Evolutionary conservation across 2,329 filamentous ascomycete species (phyloP), one percentile per base, ranked within the genome.

Genomic region (Colletotrichum tanaceti): DNA sequence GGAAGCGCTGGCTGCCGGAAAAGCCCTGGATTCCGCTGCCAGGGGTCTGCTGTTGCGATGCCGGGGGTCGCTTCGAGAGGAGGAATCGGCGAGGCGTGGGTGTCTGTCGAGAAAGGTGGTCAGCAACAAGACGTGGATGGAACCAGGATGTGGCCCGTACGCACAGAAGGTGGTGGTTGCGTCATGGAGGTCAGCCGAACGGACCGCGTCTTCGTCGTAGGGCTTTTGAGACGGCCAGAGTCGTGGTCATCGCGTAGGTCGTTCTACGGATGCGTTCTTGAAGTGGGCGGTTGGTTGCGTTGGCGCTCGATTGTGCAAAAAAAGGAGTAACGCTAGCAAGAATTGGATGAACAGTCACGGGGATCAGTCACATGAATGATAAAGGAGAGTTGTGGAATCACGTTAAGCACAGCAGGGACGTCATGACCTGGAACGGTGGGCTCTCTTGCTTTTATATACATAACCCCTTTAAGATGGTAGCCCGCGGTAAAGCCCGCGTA

Each of bases 61-160:
- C 74, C n/a, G 76, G 73, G 16, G 74, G 73, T 38, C 79, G 71
- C 63, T 78, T 80, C 2, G 78, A 73, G 7, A 79, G 74, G 62
- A 81, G 73, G 64, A 83, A 82, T 6, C 79, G 76, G 68, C 79
- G 76, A 22, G 80, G 79, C 7, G 78, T 76, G 5, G 80, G 78
- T 41, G 81, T 82, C 80, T 82, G 57, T 22, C 6, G 3, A 14
- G 0, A 24, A 22, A 2, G 1, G 10, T 13, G 46, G 46, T 63
- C 0, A 63, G 50, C 52, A 35, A 24, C 1, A 4, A 3, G 24
- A 0, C 14, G 1, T 16, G 16, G n/a, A 32, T 16, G 16, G n/a
- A 32, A 14, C 14, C 14, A 47, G 28, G 14, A 16, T 10, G 24
- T 44, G 24, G 24, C 11, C 10, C 44, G 7, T 22, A 16, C 57